Base-by-base conservation (phyloP, 2,329 filamentous ascomycete species). In the Monilinia vaccinii-corymbosi region DNA sequence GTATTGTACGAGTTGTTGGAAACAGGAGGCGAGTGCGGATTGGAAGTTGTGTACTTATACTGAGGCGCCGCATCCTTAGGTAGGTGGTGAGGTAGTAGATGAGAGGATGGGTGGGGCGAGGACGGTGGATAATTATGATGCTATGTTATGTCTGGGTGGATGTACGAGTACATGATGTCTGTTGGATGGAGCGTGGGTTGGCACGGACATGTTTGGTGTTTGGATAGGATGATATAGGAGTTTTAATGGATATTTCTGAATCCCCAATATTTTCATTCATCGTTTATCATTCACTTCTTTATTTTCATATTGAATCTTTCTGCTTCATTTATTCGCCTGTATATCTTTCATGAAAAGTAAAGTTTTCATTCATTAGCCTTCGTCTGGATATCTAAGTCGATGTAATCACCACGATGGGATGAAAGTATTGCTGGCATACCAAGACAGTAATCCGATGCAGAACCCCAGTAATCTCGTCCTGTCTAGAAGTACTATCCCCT, bases 41-140 rank as follows among this genome's bases (percentile, higher is more conserved):
- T 59, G 56, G 56, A 59, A 59, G 56, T 28, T 59, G 21, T 59
- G 56, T 46, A 52, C 56, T 28, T 59, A 59, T 45, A 53, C 48
- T 16, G 56, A 59, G 40, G 47, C 56, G 16, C 56, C 56, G 28
- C 56, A 52, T 47, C n/a, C 40, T 34, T 59, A 51, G 36, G 18
- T 23, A 4, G 42, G 50, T 14, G 3, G 8, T 18, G 50, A 21
- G 7, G 8, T 45, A 36, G 8, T n/a, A n/a, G 23, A 18, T 36
- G 34, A 25, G 49, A 6, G 14, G 13, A 23, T 4, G 18, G n/a
- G 36, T 8, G 18, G 13, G 11, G 28, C 1, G 28, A 52, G 18
- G 11, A 25, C 3, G 34, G 6, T 52, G 18, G 18, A 25, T 53
- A 44, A 53, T 53, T 44, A 32, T 32, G 38, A 53, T 32, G 18